These are phyloP conservation scores for Dendrobium catenatum DNA, from an alignment of 106 monocot species.

Conservation along the genomic window DNA sequence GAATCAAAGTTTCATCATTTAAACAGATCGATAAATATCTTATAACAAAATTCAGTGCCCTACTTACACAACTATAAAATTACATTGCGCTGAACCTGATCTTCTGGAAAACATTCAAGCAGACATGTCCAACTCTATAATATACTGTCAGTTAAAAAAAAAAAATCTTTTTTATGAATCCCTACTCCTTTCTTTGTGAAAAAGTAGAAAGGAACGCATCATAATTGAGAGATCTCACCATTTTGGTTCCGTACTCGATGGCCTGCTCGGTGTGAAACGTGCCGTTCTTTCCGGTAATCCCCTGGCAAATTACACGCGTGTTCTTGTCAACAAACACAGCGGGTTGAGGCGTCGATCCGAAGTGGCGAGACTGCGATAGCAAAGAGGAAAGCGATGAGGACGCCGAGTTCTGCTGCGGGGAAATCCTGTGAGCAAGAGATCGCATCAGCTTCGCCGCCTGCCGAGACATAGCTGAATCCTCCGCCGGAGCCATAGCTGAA, in stretches of 20 bases:
- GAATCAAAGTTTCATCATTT: background rate
- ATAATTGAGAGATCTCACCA: slow-evolving; percentile 33
- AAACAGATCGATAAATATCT: background rate
- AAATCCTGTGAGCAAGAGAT: slow-evolving; percentile 24
- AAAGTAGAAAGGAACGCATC: background rate
- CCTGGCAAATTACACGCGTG: slow-evolving; percentile 96
- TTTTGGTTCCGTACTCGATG: slow-evolving; percentile 98
- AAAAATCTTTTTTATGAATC: background rate
- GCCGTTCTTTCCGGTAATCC: slow-evolving; percentile 98
- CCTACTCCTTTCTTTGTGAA: background rate
- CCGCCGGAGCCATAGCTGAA: slow-evolving; percentile 11
- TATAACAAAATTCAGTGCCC: background rate
- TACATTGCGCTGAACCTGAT: background rate
- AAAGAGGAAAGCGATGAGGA: background rate
- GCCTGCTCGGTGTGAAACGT: slow-evolving; percentile 99
- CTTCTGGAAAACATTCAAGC: background rate
- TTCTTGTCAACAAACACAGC: slow-evolving; percentile 95
- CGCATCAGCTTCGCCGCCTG: slow-evolving; percentile 44
- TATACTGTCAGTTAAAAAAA: background rate
- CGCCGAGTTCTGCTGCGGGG: background rate
- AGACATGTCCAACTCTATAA: background rate
- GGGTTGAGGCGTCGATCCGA: slow-evolving; percentile 71
- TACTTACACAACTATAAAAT: background rate
- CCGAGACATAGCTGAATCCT: slow-evolving; percentile 19
- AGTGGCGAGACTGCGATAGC: slow-evolving; percentile 34